phyloP scores from a whole-genome alignment of 179 eudicot genomes.

The Beta corolliflora region DNA sequence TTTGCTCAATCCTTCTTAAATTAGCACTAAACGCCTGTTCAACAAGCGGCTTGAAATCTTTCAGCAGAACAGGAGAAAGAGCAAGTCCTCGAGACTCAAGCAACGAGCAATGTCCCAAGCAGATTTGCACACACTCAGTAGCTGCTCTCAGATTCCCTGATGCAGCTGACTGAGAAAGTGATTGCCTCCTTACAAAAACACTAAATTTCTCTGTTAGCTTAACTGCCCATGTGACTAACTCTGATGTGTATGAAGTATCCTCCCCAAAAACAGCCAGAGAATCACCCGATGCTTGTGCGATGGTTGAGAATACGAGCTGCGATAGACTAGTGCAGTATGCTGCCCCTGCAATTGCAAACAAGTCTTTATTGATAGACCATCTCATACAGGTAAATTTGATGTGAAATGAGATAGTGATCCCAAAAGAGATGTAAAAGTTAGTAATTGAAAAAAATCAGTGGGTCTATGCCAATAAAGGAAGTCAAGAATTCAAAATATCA shows the following conservation, averaged over 20 bases:
- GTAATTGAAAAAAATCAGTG: no score
- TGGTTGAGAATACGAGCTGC: slow-evolving; percentile 67
- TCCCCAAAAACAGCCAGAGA: slow-evolving; percentile 71
- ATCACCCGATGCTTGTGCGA: slow-evolving; percentile 80
- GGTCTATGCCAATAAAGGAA: no score
- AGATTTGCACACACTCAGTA: slow-evolving; percentile 64
- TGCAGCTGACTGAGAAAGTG: slow-evolving; percentile 59
- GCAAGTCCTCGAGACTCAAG: slow-evolving; percentile 75
- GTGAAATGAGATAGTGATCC: no score
- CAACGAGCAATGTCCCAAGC: slow-evolving; percentile 71
- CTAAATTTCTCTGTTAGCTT: slow-evolving; percentile 58
- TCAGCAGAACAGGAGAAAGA: slow-evolving; percentile 64
- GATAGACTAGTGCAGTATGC: slow-evolving; percentile 54
- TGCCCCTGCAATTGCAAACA: slow-evolving; percentile 11
- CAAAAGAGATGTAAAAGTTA: no score
- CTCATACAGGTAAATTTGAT: no score
- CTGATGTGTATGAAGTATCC: slow-evolving; percentile 70
- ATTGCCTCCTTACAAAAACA: slow-evolving; percentile 50
- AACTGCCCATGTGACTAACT: slow-evolving; percentile 82
- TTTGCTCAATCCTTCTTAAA: slow-evolving; percentile 64
- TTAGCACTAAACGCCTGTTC: slow-evolving; percentile 65
- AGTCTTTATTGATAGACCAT: not conserved
- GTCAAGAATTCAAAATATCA: no score
- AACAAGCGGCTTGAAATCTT: slow-evolving; percentile 61
- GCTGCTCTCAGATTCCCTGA: slow-evolving; percentile 68